These are phyloP conservation scores for Trichophaea hybrida DNA, from an alignment of 2,329 filamentous ascomycete species.

Conservation along the genomic window DNA sequence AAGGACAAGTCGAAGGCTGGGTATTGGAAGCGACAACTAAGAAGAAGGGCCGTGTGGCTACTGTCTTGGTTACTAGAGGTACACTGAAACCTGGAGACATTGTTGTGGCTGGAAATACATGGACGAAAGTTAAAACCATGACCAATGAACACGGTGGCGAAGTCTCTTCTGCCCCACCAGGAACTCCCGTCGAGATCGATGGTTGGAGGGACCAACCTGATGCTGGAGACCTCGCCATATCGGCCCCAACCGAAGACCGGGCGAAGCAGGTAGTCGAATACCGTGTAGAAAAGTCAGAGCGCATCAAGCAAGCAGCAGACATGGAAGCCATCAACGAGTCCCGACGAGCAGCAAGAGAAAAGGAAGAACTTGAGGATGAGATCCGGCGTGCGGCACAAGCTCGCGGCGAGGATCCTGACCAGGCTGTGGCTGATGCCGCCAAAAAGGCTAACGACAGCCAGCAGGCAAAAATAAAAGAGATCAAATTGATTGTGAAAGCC, in stretches of 20 bases:
- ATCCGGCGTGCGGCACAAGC: slow-evolving; percentile 34
- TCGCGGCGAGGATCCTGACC: slow-evolving; percentile 21
- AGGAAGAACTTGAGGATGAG: slow-evolving; percentile 37
- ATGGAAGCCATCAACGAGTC: slow-evolving; percentile 64
- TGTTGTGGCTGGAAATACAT: slow-evolving; percentile 76
- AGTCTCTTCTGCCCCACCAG: slow-evolving; percentile 62
- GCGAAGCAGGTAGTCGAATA: slow-evolving; percentile 68
- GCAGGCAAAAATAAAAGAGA: slow-evolving; percentile 34
- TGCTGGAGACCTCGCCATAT: slow-evolving; percentile 75
- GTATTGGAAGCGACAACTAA: slow-evolving; percentile 85
- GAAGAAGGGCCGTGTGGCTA: slow-evolving; percentile 60
- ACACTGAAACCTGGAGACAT: slow-evolving; percentile 68
- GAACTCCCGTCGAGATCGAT: slow-evolving; percentile 79
- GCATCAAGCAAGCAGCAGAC: slow-evolving; percentile 49
- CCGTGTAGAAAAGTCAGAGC: slow-evolving; percentile 55
- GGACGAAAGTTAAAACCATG: slow-evolving; percentile 70
- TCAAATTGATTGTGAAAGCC: slow-evolving; percentile 74
- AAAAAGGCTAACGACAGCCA: slow-evolving; percentile 29
- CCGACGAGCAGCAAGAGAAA: slow-evolving; percentile 47
- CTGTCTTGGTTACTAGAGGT: slow-evolving; percentile 74
- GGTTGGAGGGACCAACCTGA: slow-evolving; percentile 84
- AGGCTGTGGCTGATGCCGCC: slow-evolving; percentile 21
- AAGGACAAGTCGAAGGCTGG: slow-evolving; percentile 79
- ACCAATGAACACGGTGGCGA: slow-evolving; percentile 69
- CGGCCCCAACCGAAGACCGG: slow-evolving; percentile 52